Conservation (phyloP, 73 alveolate species). For the Uronychia binucleata region DNA sequence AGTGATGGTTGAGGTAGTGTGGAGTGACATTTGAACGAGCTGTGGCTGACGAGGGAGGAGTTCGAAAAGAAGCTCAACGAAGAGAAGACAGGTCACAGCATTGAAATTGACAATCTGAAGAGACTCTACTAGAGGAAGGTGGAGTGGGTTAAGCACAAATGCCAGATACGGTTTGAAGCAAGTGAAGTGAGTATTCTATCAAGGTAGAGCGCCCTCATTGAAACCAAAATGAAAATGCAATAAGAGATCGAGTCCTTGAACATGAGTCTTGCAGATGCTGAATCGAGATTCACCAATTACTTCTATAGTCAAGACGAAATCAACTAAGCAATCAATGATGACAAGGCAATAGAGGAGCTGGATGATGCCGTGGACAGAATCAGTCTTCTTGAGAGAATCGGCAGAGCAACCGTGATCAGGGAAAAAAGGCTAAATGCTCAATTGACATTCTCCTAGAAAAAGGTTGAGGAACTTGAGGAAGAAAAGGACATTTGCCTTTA, state of each 20-base stretch:
- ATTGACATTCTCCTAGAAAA: neutral
- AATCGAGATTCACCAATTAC: neutral
- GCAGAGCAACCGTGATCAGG: neutral
- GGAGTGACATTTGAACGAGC: neutral
- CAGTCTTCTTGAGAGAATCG: neutral
- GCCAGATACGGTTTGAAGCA: neutral
- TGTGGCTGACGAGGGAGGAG: neutral
- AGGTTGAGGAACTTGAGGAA: neutral
- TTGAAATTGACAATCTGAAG: neutral
- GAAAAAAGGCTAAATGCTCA: neutral
- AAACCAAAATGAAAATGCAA: neutral
- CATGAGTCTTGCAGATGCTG: neutral
- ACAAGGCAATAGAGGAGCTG: neutral
- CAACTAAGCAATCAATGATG: neutral
- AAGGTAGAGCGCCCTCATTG: neutral
- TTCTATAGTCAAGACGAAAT: neutral
- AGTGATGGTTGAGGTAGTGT: too few relatives aligned
- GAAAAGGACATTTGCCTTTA: neutral
- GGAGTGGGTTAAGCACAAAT: neutral
- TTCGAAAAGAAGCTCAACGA: neutral
- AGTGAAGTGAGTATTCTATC: neutral
- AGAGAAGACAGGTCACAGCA: neutral
- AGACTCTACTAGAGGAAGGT: neutral
- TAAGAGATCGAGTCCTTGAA: neutral
- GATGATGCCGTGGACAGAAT: neutral